phyloP scores from a whole-genome alignment of 805 yeast species.

The Tetrapisispora taiwanensis region DNA sequence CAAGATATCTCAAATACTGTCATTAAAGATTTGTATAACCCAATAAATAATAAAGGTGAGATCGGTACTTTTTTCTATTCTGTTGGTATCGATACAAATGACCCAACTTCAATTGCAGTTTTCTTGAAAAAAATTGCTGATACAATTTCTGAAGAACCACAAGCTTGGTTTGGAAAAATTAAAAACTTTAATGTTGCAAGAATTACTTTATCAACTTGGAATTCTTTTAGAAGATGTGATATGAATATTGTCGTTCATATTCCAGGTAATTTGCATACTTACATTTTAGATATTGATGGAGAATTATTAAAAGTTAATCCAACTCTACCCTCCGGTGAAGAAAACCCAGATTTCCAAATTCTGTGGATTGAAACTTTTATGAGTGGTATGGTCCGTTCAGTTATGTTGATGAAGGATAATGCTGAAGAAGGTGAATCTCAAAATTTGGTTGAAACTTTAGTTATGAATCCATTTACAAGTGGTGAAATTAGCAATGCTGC shows the following conservation, averaged over 20 bases:
- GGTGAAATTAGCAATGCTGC: constrained; percentile 26
- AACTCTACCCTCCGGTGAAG: constrained; percentile 35
- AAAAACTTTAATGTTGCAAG: constrained; percentile 63
- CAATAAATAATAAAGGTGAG: constrained; percentile 36
- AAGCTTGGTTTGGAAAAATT: constrained; percentile 71
- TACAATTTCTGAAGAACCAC: constrained; percentile 49
- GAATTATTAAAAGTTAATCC: constrained; percentile 19
- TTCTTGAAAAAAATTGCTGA: constrained; percentile 59
- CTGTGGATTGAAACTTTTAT: constrained; percentile 46
- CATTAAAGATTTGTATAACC: constrained; percentile 16
- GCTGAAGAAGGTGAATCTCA: constrained; percentile 62
- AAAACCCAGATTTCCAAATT: constrained; percentile 39
- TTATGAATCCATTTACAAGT: constrained; percentile 58
- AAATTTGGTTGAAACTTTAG: constrained; percentile 72
- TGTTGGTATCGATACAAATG: constrained; percentile 67
- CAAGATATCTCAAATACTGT: constrained; percentile 3
- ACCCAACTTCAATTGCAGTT: constrained; percentile 70
- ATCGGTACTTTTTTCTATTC: constrained; percentile 66
- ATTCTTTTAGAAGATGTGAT: constrained; percentile 52
- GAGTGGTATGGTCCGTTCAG: constrained; percentile 62
- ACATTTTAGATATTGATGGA: constrained; percentile 25
- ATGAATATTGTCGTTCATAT: constrained; percentile 62
- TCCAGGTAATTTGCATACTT: constrained; percentile 62
- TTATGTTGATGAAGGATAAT: constrained; percentile 32
- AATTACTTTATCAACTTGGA: constrained; percentile 58